Conservation (phyloP, 2,329 filamentous ascomycete species). For the Helicocarpus griseus region DNA sequence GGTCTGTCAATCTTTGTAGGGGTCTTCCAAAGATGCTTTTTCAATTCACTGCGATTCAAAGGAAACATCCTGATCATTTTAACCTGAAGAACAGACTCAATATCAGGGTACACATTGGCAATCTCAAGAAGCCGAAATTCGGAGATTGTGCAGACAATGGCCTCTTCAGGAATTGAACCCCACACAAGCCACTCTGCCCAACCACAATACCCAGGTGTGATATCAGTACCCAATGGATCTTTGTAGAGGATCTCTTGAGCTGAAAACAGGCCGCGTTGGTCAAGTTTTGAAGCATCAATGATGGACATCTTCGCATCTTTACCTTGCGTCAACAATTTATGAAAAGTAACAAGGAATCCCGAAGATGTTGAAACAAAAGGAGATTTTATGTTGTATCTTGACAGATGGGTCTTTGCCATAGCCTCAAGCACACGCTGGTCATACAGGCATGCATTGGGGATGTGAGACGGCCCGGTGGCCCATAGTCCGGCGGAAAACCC, state of each 20-base stretch:
- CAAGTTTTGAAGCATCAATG: constrained; percentile 21
- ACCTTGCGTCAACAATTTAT: constrained; percentile 19
- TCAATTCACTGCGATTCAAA: constrained; percentile 8
- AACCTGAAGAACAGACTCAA: constrained; percentile 21
- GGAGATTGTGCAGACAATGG: constrained; percentile 22
- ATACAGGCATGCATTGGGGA: constrained; percentile 11
- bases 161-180: constrained; percentile 18
- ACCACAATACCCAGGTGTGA: constrained; percentile 18
- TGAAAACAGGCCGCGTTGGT: constrained; percentile 16
- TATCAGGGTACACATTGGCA: constrained; percentile 9
- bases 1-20: constrained; percentile 9
- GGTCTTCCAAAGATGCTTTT: constrained; percentile 9
- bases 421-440: constrained; percentile 13
- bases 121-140: constrained; percentile 17
- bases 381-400: constrained; percentile 11
- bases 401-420: constrained; percentile 19
- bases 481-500: constrained; percentile 22
- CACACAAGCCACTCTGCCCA: constrained; percentile 27
- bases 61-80: neutral
- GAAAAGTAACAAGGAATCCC: constrained; percentile 21
- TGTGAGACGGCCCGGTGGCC: constrained; percentile 1
- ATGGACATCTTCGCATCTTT: constrained; percentile 21
- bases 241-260: constrained; percentile 18
- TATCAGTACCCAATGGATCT: constrained; percentile 4
- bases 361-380: constrained; percentile 27